These are phyloP conservation scores for Fusarium austroafricanum DNA, from an alignment of 2,329 filamentous ascomycete species.

Conservation along the genomic window DNA sequence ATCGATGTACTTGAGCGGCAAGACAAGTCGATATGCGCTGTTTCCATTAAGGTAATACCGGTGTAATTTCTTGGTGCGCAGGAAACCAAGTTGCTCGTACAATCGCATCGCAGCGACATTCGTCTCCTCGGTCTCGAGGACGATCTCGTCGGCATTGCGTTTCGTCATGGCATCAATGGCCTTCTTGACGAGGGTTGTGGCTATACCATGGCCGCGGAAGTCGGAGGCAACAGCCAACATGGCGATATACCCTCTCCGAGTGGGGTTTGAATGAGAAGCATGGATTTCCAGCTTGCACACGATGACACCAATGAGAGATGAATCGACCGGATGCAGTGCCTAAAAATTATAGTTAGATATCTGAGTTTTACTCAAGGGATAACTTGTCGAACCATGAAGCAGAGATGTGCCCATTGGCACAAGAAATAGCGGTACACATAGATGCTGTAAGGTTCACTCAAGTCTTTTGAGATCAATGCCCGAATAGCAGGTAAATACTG, in stretches of 20 bases:
- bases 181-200: conserved; percentile 86
- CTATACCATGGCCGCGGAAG: conserved; percentile 87
- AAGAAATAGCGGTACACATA: conserved; percentile 99
- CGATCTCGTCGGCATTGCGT: conserved; percentile 89
- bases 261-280: conserved; percentile 78
- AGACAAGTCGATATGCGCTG: conserved; percentile 88
- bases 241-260: conserved; percentile 92
- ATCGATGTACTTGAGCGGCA: conserved; percentile 75
- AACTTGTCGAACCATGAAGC: conserved; percentile 79
- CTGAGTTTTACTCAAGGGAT: background rate
- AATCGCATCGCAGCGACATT: conserved; percentile 91
- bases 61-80: conserved; percentile 91
- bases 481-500: conserved; percentile 86
- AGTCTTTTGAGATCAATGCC: conserved; percentile 91
- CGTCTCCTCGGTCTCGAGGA: conserved; percentile 94
- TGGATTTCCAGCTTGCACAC: conserved; percentile 95
- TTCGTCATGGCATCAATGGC: conserved; percentile 92
- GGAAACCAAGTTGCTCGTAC: conserved; percentile 92
- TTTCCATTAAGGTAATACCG: conserved; percentile 97
- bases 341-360: conserved; percentile 48
- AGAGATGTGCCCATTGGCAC: conserved; percentile 98
- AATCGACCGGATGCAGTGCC: conserved; percentile 70
- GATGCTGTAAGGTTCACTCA: conserved; percentile 98
- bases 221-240: conserved; percentile 93
- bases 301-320: conserved; percentile 85